Conservation (phyloP, 192 early-diverging fungal genomes). For the Spizellomyces sp. region DNA sequence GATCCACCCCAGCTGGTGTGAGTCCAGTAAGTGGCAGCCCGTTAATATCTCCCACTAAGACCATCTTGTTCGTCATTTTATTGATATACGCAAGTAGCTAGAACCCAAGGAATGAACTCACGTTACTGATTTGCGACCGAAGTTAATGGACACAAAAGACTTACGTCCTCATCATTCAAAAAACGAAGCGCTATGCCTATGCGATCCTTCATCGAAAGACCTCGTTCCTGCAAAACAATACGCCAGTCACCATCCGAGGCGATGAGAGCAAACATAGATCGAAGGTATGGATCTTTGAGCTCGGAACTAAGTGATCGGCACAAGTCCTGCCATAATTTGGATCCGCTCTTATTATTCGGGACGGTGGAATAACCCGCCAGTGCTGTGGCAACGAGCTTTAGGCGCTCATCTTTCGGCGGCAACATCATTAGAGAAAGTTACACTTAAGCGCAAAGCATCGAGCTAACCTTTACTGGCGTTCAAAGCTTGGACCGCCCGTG, state of each 20-base stretch:
- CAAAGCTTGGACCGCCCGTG: conserved; percentile 74
- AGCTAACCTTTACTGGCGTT: conserved; percentile 38
- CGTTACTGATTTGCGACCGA: neutral
- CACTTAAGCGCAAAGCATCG: conserved; percentile 18
- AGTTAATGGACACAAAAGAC: neutral
- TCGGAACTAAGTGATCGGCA: conserved; percentile 62
- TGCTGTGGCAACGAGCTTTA: conserved; percentile 82
- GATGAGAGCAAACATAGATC: conserved; percentile 87
- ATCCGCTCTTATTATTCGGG: conserved; percentile 8
- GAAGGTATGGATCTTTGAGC: conserved; percentile 74
- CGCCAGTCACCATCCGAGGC: conserved; percentile 79
- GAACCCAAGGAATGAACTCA: neutral
- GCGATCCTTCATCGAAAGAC: conserved; percentile 75
- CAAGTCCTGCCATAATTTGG: conserved; percentile 61
- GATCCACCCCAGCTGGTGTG: conserved; percentile 58
- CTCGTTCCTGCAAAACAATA: conserved; percentile 69
- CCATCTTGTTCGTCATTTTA: conserved; percentile 54
- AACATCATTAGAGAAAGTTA: conserved; percentile 1
- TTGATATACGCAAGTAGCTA: conserved; percentile 68
- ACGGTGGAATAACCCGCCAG: conserved; percentile 56
- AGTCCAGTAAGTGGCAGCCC: conserved; percentile 87
- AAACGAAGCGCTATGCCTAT: conserved; percentile 85
- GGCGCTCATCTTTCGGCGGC: conserved; percentile 60
- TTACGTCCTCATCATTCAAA: conserved; percentile 78
- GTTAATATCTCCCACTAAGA: conserved; percentile 70